phyloP scores from a whole-genome alignment of 2,329 filamentous ascomycete species.

The Botryosphaeria dothidea region DNA sequence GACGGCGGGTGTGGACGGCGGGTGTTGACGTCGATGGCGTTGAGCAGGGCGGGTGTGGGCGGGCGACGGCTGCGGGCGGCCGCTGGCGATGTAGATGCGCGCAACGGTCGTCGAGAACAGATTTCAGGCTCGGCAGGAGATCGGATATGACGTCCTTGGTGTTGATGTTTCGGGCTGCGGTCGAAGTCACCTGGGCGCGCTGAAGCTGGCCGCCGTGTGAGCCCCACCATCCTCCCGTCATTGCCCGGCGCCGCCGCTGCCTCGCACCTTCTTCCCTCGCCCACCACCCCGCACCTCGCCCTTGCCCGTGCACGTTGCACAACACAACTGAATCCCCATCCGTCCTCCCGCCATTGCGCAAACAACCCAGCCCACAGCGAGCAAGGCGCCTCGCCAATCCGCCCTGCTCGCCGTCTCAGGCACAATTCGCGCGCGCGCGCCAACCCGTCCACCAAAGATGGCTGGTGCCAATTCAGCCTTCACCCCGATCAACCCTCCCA shows the following conservation, averaged over 20 bases:
- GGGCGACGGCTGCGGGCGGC: neutral
- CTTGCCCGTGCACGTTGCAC: neutral
- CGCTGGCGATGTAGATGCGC: neutral
- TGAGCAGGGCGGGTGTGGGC: neutral
- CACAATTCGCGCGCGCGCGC: too few species aligned
- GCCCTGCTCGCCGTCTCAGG: neutral
- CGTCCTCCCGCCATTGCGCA: neutral
- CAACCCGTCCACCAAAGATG: neutral
- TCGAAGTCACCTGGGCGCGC: slow-evolving; percentile 1
- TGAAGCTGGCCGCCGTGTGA: neutral
- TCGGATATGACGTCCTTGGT: slow-evolving; percentile 11
- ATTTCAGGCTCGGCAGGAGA: slow-evolving; percentile 3
- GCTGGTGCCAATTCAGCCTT: neutral
- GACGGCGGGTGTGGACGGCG: neutral
- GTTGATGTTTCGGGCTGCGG: slow-evolving; percentile 19
- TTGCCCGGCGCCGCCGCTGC: slow-evolving; percentile 5
- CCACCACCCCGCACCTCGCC: neutral
- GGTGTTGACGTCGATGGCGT: neutral
- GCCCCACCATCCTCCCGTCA: slow-evolving; percentile 9
- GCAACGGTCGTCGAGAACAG: neutral
- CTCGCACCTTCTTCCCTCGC: neutral
- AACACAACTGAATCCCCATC: neutral
- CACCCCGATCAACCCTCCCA: slow-evolving; percentile 1
- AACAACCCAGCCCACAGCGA: neutral
- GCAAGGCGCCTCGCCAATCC: neutral